Evolutionary conservation across 495 filamentous ascomycete genomes (phyloP).

Genomic region (Copromyces sp.): DNA sequence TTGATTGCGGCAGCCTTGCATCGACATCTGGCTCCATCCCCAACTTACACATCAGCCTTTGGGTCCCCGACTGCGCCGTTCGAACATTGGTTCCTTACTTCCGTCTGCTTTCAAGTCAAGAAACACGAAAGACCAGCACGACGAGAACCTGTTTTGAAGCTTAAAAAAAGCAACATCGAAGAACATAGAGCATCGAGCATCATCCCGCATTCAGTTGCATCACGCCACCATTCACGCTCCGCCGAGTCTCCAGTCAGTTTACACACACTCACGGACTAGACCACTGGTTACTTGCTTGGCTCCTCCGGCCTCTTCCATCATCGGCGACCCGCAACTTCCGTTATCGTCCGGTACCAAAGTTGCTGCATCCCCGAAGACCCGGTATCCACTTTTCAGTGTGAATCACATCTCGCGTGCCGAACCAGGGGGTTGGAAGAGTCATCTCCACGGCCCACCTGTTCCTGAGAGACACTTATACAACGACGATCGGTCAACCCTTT

Average conservation of each 20-base stretch:
- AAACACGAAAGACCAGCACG: neutral
- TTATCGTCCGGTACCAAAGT: slow-evolving; percentile 17
- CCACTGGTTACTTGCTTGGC: slow-evolving; percentile 1
- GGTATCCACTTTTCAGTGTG: slow-evolving; percentile 17
- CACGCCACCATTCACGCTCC: neutral
- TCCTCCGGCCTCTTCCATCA: slow-evolving; percentile 16
- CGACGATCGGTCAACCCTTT: slow-evolving; percentile 19
- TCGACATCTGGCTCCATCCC: neutral
- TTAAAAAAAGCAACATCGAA: neutral
- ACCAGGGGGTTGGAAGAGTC: slow-evolving; percentile 37
- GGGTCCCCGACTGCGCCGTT: neutral
- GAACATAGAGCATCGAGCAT: neutral
- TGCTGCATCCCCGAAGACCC: neutral
- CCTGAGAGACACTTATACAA: slow-evolving; percentile 21
- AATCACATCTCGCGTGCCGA: slow-evolving; percentile 24
- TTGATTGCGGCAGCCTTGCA: neutral
- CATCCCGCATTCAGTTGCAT: neutral
- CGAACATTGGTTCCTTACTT: neutral
- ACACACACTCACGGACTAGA: neutral
- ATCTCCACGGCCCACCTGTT: slow-evolving; percentile 38
- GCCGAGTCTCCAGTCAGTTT: neutral
- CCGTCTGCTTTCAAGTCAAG: neutral
- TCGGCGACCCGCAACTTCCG: slow-evolving; percentile 6
- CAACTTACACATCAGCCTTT: neutral
- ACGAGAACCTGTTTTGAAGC: neutral